A percentile compares a stretch with the other conserved stretches of the same genome.
Conservation (phyloP, 495 filamentous ascomycete genomes). For the Lepidopterella palustris region DNA sequence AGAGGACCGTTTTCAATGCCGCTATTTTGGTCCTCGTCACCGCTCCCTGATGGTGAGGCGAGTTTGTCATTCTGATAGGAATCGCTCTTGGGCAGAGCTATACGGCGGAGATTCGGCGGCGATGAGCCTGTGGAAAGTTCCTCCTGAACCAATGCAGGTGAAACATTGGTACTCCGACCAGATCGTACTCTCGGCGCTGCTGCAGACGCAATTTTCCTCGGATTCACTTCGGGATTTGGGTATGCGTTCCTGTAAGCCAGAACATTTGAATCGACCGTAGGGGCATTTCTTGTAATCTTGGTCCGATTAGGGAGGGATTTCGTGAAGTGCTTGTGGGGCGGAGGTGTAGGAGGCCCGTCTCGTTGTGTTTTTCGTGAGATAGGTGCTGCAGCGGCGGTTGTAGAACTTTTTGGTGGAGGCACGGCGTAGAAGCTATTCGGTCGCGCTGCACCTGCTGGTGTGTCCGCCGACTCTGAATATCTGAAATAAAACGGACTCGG, state of each 20-base stretch:
- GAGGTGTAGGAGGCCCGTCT: slow-evolving; percentile 7
- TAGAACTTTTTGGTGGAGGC: not conserved
- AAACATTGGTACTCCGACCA: not conserved
- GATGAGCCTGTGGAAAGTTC: not conserved
- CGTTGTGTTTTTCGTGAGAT: slow-evolving; percentile 4
- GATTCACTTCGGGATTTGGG: slow-evolving; percentile 14
- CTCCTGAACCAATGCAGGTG: not conserved
- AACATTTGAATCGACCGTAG: slow-evolving; percentile 1
- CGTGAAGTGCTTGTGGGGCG: slow-evolving; percentile 4
- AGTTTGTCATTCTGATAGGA: not conserved
- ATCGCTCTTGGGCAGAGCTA: not conserved
- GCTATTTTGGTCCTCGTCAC: not conserved
- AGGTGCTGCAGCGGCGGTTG: not conserved
- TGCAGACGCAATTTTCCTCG: slow-evolving; percentile 9
- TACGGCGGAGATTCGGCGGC: not conserved
- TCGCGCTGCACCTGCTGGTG: not conserved
- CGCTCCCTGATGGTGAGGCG: not conserved
- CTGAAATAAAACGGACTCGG: slow-evolving; percentile 17
- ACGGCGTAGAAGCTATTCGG: slow-evolving; percentile 1
- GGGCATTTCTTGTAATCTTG: not conserved
- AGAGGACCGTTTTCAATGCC: slow-evolving; percentile 35
- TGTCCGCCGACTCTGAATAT: not conserved
- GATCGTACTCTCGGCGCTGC: slow-evolving; percentile 11
- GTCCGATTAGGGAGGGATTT: slow-evolving; percentile 4
- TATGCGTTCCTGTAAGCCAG: slow-evolving; percentile 37